A percentile compares a stretch with the other conserved stretches of the same genome.
Conservation (phyloP, 371 early-diverging fungal genomes). For the Mucor lusitanicus region DNA sequence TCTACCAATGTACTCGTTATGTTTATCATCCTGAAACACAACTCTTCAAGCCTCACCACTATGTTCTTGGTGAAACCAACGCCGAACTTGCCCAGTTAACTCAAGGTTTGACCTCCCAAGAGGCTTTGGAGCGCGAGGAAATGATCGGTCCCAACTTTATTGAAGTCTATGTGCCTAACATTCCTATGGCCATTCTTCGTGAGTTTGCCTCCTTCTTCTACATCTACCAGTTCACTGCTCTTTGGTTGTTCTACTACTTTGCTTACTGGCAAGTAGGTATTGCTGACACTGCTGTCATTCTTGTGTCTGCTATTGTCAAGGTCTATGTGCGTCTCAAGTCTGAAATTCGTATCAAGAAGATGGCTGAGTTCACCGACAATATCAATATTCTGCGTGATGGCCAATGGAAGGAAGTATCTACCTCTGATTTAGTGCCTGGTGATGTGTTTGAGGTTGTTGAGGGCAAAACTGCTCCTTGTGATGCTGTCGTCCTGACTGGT, state of each 20-base stretch:
- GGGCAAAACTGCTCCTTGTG: slow-evolving; percentile 65
- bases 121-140: slow-evolving; percentile 62
- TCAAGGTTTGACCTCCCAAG: slow-evolving; percentile 55
- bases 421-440: slow-evolving; percentile 69
- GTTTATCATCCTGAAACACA: slow-evolving; percentile 19
- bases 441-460: slow-evolving; percentile 68
- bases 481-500: slow-evolving; percentile 69
- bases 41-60: slow-evolving; percentile 59
- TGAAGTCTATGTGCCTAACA: slow-evolving; percentile 59
- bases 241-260: slow-evolving; percentile 77
- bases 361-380: slow-evolving; percentile 64
- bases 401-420: slow-evolving; percentile 53
- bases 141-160: slow-evolving; percentile 76
- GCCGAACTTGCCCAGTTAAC: slow-evolving; percentile 42
- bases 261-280: slow-evolving; percentile 76
- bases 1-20: slow-evolving; percentile 78
- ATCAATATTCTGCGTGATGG: slow-evolving; percentile 52
- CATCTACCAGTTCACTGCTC: slow-evolving; percentile 74
- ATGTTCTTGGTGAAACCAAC: slow-evolving; percentile 58
- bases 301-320: slow-evolving; percentile 72
- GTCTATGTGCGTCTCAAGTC: slow-evolving; percentile 65
- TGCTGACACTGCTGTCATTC: slow-evolving; percentile 71
- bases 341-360: slow-evolving; percentile 66
- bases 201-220: slow-evolving; percentile 80
- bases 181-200: slow-evolving; percentile 53